Evolutionary conservation across 352 stramenopile genomes (phyloP).

Genomic region (Phytophthora melonis): DNA sequence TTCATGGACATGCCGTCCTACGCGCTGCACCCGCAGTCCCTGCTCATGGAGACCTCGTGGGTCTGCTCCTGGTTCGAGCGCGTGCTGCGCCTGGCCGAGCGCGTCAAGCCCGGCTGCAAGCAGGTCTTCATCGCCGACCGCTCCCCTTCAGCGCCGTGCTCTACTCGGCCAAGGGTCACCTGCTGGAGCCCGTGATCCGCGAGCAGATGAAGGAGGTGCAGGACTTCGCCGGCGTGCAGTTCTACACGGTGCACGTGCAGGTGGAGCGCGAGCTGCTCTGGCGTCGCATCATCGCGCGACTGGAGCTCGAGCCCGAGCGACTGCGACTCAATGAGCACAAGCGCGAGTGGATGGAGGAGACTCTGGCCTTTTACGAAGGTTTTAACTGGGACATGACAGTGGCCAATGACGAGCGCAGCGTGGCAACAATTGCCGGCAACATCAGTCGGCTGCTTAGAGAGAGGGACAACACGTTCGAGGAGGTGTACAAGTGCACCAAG

Average conservation of each 20-base stretch:
- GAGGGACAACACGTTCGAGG: slow-evolving; percentile 72
- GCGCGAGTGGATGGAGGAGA: slow-evolving; percentile 86
- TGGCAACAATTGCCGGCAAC: slow-evolving; percentile 61
- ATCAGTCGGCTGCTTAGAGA: slow-evolving; percentile 59
- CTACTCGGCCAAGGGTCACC: slow-evolving; percentile 73
- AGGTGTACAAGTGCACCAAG: slow-evolving; percentile 70
- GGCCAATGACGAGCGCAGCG: slow-evolving; percentile 66
- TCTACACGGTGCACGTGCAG: slow-evolving; percentile 86
- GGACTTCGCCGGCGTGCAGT: slow-evolving; percentile 75
- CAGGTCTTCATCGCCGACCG: slow-evolving; percentile 88
- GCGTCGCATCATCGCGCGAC: slow-evolving; percentile 70
- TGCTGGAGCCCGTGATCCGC: slow-evolving; percentile 86
- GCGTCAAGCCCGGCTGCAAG: slow-evolving; percentile 52
- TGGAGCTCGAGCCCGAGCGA: slow-evolving; percentile 78
- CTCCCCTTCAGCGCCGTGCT: slow-evolving; percentile 88
- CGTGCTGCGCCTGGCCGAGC: slow-evolving; percentile 74
- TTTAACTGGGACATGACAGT: slow-evolving; percentile 86
- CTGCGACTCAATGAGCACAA: slow-evolving; percentile 87
- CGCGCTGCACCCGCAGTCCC: slow-evolving; percentile 86
- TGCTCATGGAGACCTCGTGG: slow-evolving; percentile 93
- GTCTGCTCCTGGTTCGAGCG: slow-evolving; percentile 92
- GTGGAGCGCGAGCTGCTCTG: slow-evolving; percentile 84
- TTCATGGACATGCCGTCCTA: slow-evolving; percentile 92
- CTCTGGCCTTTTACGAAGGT: slow-evolving; percentile 78
- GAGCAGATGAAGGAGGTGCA: slow-evolving; percentile 87